A percentile compares a stretch with the other conserved stretches of the same genome.
phyloP scores from a whole-genome alignment of 352 stramenopile genomes.

The Phytophthora kernoviae region DNA sequence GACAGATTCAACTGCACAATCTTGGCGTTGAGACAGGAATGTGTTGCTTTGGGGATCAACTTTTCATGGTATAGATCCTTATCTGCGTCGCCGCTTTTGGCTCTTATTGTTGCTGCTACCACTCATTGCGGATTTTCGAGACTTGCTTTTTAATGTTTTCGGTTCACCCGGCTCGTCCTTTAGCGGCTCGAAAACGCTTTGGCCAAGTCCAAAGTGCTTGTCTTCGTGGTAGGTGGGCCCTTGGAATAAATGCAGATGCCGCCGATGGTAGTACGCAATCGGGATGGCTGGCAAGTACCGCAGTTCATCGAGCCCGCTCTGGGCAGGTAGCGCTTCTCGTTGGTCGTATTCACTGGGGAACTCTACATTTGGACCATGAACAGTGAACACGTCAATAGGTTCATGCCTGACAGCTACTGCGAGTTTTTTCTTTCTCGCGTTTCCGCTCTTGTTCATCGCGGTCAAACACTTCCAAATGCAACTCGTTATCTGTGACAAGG shows the following conservation, averaged over 20 bases:
- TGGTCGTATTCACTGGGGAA: slow-evolving; percentile 21
- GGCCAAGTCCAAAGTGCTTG: slow-evolving; percentile 69
- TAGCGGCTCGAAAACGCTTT: slow-evolving; percentile 75
- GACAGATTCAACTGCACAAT: slow-evolving; percentile 1
- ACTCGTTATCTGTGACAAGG: slow-evolving; percentile 81
- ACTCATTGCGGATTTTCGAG: slow-evolving; percentile 36
- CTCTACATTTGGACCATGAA: slow-evolving; percentile 9
- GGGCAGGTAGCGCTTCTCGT: slow-evolving; percentile 4
- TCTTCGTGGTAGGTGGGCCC: slow-evolving; percentile 60
- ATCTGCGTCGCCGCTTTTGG: slow-evolving; percentile 58
- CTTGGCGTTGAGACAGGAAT: background rate
- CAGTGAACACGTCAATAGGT: slow-evolving; percentile 57
- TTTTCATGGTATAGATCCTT: background rate
- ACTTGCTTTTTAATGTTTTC: slow-evolving; percentile 36
- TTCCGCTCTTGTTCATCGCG: slow-evolving; percentile 39
- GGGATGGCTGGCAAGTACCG: slow-evolving; percentile 62
- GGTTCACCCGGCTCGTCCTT: slow-evolving; percentile 50
- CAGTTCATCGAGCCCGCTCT: slow-evolving; percentile 28
- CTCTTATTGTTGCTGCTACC: slow-evolving; percentile 30
- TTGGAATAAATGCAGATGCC: slow-evolving; percentile 49
- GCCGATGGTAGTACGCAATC: slow-evolving; percentile 58
- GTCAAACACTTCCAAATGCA: slow-evolving; percentile 52
- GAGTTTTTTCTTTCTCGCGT: slow-evolving; percentile 32
- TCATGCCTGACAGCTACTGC: slow-evolving; percentile 14
- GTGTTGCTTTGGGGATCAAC: background rate